A percentile compares a stretch with the other conserved stretches of the same genome.
Evolutionary conservation across 139 green algal genomes (phyloP).

Genomic region (Choricystis sp.): DNA sequence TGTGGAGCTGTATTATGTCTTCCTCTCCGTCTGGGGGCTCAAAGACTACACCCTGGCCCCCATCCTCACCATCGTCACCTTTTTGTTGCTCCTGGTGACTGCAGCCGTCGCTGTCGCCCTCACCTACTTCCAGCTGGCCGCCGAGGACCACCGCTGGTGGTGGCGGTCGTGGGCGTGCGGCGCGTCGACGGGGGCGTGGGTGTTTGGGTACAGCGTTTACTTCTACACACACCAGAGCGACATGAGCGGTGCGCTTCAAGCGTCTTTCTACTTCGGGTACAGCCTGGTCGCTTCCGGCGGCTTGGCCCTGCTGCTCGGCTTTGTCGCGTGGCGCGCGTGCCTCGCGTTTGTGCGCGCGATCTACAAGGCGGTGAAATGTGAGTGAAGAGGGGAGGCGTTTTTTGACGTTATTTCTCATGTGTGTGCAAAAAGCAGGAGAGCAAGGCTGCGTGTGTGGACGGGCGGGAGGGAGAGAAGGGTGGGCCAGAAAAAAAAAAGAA

Average conservation of each 20-base stretch:
- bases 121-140: constrained; percentile 92
- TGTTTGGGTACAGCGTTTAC: constrained; percentile 96
- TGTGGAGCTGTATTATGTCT: constrained; percentile 98
- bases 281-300: constrained; percentile 52
- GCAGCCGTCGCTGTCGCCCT: constrained; percentile 89
- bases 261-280: constrained; percentile 79
- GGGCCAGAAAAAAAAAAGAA: too few species aligned
- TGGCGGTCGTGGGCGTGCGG: constrained; percentile 88
- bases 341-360: constrained; percentile 64
- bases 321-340: constrained; percentile 70
- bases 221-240: constrained; percentile 80
- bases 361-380: constrained; percentile 55
- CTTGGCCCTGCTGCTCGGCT: constrained; percentile 68
- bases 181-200: constrained; percentile 87
- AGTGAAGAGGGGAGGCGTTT: constrained; percentile 13
- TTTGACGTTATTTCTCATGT: too few species aligned
- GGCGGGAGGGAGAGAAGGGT: too few species aligned
- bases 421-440: too few species aligned
- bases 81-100: constrained; percentile 84
- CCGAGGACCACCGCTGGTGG: constrained; percentile 89
- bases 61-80: constrained; percentile 89
- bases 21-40: constrained; percentile 87
- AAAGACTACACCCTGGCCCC: constrained; percentile 93
- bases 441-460: too few species aligned
- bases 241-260: constrained; percentile 67